Conservation (phyloP, 352 stramenopile genomes). For the Pythium rhizo-oryzae region DNA sequence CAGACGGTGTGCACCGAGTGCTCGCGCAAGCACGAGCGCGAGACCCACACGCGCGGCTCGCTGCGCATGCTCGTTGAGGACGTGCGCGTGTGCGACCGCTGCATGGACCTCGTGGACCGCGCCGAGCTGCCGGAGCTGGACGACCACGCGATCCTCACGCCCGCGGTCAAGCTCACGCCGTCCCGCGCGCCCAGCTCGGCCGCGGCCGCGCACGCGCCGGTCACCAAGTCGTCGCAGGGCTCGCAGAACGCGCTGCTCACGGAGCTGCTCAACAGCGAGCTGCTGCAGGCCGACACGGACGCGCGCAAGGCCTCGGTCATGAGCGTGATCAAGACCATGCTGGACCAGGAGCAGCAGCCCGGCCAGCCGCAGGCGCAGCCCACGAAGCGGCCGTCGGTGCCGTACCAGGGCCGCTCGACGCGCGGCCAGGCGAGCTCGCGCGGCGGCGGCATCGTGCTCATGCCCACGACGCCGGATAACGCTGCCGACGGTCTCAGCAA, state of each 20-base stretch:
- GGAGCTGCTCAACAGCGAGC: constrained; percentile 44
- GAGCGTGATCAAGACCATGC: constrained; percentile 51
- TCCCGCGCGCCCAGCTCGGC: constrained; percentile 5
- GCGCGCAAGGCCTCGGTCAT: constrained; percentile 45
- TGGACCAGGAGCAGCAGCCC: constrained; percentile 39
- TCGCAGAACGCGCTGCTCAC: constrained; percentile 36
- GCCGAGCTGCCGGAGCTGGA: constrained; percentile 50
- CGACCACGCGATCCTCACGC: constrained; percentile 28
- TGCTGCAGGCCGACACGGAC: constrained; percentile 33
- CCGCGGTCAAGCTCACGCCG: constrained; percentile 33
- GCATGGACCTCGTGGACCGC: constrained; percentile 58
- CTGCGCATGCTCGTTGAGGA: constrained; percentile 30
- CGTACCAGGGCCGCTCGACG: neutral
- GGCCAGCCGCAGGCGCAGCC: neutral
- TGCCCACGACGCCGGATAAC: neutral
- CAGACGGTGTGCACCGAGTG: constrained; percentile 63
- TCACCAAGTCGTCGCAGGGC: neutral
- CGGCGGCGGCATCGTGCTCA: constrained; percentile 20
- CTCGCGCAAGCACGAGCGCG: constrained; percentile 38
- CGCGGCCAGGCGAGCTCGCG: constrained; percentile 3
- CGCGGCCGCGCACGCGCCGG: neutral
- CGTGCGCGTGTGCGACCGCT: constrained; percentile 62
- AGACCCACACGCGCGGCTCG: constrained; percentile 16
- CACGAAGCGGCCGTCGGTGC: neutral
- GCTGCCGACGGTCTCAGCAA: neutral